Conservation (phyloP, 352 stramenopile genomes). For the Vaucheria bursata region DNA sequence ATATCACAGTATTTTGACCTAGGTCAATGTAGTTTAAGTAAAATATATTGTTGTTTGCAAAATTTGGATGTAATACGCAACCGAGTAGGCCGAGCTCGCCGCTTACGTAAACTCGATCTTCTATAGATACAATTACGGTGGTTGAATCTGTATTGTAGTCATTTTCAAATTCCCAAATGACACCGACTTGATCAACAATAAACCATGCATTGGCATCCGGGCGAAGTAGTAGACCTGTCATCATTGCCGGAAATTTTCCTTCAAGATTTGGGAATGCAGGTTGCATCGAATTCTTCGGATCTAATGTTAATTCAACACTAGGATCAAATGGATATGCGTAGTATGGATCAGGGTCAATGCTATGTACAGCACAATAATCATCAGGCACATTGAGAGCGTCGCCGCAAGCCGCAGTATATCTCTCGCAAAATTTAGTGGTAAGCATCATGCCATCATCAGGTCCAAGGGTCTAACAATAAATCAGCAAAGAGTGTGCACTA, state of each 20-base stretch:
- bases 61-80: constrained; percentile 5
- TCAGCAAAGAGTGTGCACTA: neutral
- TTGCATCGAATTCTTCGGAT: neutral
- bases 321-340: constrained; percentile 8
- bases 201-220: neutral
- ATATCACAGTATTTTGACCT: neutral
- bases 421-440: neutral
- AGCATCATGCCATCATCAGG: constrained; percentile 1
- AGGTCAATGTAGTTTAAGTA: constrained; percentile 3
- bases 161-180: neutral
- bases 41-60: neutral
- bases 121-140: neutral
- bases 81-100: constrained; percentile 1
- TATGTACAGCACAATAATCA: neutral
- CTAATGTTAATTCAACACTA: neutral
- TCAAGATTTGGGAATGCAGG: neutral
- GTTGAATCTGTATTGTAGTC: neutral
- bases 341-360: neutral
- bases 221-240: neutral
- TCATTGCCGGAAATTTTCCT: neutral
- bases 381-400: neutral
- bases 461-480: neutral
- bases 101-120: neutral
- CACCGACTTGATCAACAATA: neutral
- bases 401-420: neutral